phyloP scores from a whole-genome alignment of 139 green algal species.

The Chlorella vulgaris region DNA sequence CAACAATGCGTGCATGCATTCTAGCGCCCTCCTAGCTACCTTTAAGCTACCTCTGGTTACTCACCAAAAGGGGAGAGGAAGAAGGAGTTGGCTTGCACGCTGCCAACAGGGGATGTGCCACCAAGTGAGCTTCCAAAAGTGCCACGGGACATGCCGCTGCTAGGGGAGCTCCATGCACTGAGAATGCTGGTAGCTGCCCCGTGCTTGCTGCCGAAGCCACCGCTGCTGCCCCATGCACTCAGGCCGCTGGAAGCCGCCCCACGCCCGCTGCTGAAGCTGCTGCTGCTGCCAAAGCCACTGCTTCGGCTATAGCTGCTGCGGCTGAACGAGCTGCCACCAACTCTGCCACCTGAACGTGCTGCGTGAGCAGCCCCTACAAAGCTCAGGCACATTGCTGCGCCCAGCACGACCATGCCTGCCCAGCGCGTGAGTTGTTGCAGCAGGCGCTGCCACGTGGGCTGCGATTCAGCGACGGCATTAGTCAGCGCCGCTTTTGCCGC shows the following conservation, averaged over 20 bases:
- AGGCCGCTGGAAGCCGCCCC: no score
- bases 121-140: neutral
- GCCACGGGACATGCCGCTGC: slow-evolving; percentile 2
- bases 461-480: neutral
- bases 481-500: neutral
- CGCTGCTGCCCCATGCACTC: neutral
- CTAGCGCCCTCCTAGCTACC: no score
- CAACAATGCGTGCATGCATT: no score
- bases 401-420: neutral
- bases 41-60: no score
- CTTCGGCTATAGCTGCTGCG: slow-evolving; percentile 11
- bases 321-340: slow-evolving; percentile 53
- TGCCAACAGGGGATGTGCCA: neutral
- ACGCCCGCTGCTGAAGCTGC: neutral
- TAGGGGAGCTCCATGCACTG: neutral
- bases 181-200: no score
- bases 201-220: neutral
- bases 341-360: slow-evolving; percentile 50
- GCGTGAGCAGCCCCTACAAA: slow-evolving; percentile 30
- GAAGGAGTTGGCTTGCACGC: slow-evolving; percentile 23
- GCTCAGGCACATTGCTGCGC: neutral
- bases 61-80: slow-evolving; percentile 30
- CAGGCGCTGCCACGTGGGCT: neutral
- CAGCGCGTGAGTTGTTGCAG: neutral
- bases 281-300: neutral